Evolutionary conservation across 1,284 basidiomycete species (phyloP).

Genomic region (Phlebopus sp.): DNA sequence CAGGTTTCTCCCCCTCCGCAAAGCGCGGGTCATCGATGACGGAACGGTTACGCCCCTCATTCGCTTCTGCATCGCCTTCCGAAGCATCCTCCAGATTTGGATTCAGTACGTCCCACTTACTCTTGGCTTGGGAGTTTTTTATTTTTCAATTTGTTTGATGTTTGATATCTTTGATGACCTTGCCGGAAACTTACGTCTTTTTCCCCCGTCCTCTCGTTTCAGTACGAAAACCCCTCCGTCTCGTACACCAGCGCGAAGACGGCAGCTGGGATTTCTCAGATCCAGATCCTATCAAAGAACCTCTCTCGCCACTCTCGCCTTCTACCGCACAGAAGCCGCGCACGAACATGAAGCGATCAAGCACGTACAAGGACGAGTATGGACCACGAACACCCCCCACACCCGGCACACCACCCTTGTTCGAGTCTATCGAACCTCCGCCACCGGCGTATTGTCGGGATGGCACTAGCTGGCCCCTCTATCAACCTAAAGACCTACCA

Average conservation of each 20-base stretch:
- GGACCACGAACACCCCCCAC: conserved; percentile 18
- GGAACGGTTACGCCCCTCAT: conserved; percentile 22
- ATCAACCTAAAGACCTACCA: conserved; percentile 5
- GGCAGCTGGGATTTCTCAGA: conserved; percentile 33
- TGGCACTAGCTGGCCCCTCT: not conserved
- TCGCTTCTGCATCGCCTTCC: conserved; percentile 17
- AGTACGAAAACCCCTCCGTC: conserved; percentile 28
- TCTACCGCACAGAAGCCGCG: conserved; percentile 6
- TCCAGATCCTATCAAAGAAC: conserved; percentile 23
- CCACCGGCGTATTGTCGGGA: conserved; percentile 29
- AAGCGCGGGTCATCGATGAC: conserved; percentile 11
- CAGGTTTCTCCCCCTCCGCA: conserved; percentile 1
- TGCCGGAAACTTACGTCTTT: too few relatives aligned
- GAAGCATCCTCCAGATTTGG: conserved; percentile 29
- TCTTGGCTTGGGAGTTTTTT: not conserved
- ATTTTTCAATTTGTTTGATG: not conserved
- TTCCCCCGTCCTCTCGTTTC: too few relatives aligned
- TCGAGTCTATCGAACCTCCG: conserved; percentile 21
- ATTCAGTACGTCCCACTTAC: conserved; percentile 21
- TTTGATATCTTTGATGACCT: too few relatives aligned
- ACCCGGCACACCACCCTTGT: conserved; percentile 5
- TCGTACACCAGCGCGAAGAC: conserved; percentile 18
- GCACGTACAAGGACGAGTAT: conserved; percentile 23
- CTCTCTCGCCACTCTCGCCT: not conserved
- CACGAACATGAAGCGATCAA: conserved; percentile 9